Percentiles rank a stretch among this genome's conserved stretches.
Conservation (phyloP, 139 green algal species). For the Prasinococcaceae sp. region DNA sequence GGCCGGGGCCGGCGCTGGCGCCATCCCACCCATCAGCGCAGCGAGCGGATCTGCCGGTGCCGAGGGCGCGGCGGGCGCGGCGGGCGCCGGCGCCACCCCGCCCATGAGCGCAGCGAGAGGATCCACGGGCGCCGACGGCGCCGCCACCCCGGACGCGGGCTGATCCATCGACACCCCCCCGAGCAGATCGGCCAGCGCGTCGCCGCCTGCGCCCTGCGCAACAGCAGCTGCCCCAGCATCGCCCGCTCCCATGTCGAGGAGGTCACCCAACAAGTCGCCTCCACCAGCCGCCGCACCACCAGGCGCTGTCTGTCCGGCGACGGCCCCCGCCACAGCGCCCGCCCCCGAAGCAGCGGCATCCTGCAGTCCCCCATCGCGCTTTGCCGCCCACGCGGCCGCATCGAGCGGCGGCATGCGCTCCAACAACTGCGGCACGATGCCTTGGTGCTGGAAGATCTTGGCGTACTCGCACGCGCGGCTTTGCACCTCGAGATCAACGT, state of each 20-base stretch:
- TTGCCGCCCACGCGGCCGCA: conserved; percentile 27
- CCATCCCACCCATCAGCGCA: conserved; percentile 19
- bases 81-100: neutral
- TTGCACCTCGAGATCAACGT: conserved; percentile 62
- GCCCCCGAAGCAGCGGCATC: conserved; percentile 8
- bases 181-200: conserved; percentile 31
- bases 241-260: conserved; percentile 19
- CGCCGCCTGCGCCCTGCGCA: neutral
- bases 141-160: neutral
- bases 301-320: neutral
- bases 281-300: neutral
- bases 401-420: conserved; percentile 87
- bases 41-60: conserved; percentile 2
- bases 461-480: conserved; percentile 51
- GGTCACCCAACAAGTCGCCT: conserved; percentile 14
- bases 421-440: conserved; percentile 51
- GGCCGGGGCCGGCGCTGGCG: conserved; percentile 5
- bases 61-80: neutral
- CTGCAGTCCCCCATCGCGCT: neutral
- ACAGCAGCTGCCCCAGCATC: neutral
- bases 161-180: conserved; percentile 25
- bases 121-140: conserved; percentile 6
- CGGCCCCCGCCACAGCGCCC: conserved; percentile 10
- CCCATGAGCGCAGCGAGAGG: conserved; percentile 19
- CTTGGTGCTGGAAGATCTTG: conserved; percentile 44